Evolutionary conservation across 345 rosid species (phyloP).

Genomic region (Salix viminalis): DNA sequence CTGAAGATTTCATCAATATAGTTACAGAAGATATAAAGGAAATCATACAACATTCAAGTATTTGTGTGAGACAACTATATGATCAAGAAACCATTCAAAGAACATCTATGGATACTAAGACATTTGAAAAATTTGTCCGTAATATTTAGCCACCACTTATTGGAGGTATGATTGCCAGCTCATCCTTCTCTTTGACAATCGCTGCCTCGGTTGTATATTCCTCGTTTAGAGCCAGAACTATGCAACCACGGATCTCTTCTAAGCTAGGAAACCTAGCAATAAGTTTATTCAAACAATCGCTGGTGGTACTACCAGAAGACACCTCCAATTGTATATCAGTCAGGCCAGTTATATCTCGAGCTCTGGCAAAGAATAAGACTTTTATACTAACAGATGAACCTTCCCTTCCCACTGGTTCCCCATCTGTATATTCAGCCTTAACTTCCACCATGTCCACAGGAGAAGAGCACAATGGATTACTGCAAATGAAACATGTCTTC

Average conservation of each 20-base stretch:
- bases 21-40: too few species aligned
- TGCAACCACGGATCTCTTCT: conserved; percentile 61
- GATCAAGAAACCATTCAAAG: background rate
- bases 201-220: conserved; percentile 57
- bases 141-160: conserved; percentile 77
- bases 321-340: conserved; percentile 73
- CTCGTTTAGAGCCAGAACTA: conserved; percentile 76
- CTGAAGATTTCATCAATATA: too few species aligned
- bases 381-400: conserved; percentile 42
- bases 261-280: conserved; percentile 55
- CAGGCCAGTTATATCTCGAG: too few species aligned
- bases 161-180: conserved; percentile 92
- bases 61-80: background rate
- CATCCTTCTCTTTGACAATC: conserved; percentile 68
- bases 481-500: conserved; percentile 5
- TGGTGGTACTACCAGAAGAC: conserved; percentile 56
- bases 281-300: conserved; percentile 60
- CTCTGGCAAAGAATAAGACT: conserved; percentile 81
- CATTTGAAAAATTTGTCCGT: background rate
- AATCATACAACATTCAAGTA: too few species aligned
- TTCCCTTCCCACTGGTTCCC: conserved; percentile 10
- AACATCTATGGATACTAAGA: background rate
- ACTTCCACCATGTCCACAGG: conserved; percentile 23
- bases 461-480: background rate
- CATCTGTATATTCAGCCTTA: conserved; percentile 1